Evolutionary conservation across 805 yeast species (phyloP), one percentile per base, ranked within the genome.

Genomic region (Candida dendrica): DNA sequence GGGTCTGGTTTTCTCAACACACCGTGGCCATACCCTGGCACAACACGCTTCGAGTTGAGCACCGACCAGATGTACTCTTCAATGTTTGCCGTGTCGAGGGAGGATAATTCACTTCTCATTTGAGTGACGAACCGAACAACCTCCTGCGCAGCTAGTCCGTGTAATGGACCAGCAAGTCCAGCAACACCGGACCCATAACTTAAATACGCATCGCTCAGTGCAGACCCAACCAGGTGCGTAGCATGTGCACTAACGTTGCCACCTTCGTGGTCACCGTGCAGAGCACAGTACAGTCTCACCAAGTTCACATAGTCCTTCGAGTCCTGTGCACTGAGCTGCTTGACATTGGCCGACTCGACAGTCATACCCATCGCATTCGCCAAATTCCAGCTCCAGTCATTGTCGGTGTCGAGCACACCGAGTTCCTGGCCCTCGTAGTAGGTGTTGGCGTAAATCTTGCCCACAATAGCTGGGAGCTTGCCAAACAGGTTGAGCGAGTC

Each of bases 11-110:
- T 79, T 66, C 95, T 74, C 63, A 84, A 72, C 40, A 84, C 93
- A 42, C 93, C 93, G 63, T 84, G 95, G 38, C 95, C 95, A 68
- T 85, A 85, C 47, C 95, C 95, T 48, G 95, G 95, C 48, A 84
- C 80, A 46, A 84, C 93, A 56, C 89, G 75, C 47, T 86, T 86
- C 37, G 80, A 69, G 63, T 81, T 77, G 51, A 84, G 72, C 40
- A 83, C 67, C 34, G 71, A 71, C 93, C 93, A 84, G 55, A 84
- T 66, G 69, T 80, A 78, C 51, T 71, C 68, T 63, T 76, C 79
- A 50, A 84, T 80, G 55, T 76, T 73, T 44, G n/a, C n/a, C n/a
- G n/a, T n/a, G n/a, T n/a, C n/a, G n/a, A n/a, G n/a, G n/a, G n/a
- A 48, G 53, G 62, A 59, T 48, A 74, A 63, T 50, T 71, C 71